Base-by-base conservation (phyloP, 306 rosid species). In the Hippophae tibetana region DNA sequence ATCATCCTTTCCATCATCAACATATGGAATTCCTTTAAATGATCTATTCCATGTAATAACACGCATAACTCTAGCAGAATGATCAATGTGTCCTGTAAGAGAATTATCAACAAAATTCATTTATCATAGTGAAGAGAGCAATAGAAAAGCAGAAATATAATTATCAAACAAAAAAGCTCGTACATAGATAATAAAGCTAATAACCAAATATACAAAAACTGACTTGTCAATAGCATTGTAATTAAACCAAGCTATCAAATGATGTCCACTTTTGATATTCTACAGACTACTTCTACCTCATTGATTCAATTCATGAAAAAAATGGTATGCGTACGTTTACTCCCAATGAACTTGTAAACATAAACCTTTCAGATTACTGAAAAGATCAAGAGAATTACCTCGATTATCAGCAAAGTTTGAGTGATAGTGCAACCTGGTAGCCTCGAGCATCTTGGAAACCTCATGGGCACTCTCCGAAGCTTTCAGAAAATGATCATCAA, bases 321-420 rank as follows among this genome's bases (percentile, higher is more conserved):
- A 47, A 5, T 5, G 10, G 13, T 47, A 10, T 9, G 13, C 9
- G n/a, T 47, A 47, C n/a, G 5, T 47, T 9, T 47, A 10, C 5
- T 31, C 38, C 38, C 38, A 4, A 31, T 31, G 38, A 31, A 31
- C 38, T 31, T 31, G 38, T 31, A 31, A 31, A 31, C 38, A 31
- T 31, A 31, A 31, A 31, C 38, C 38, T 31, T 31, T 31, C 38
- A 31, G 9, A 47, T 10, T 2, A 11, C 6, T 48, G 13, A 11
- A 13, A 9, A 47, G 10, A 47, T 9, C 8, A 51, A 54, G 10
- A n/a, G 0, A 43, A 46, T 43, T 72, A 88, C 99, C 99, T 68
- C 93, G 84, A 75, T 88, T 93, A 71, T 88, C 97, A 7, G 99
- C 99, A 56, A 86, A 93, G 73, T 93, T 93, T 25, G 99, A 93